phyloP scores from a whole-genome alignment of 495 filamentous ascomycete genomes.

The Hypoxylon lienhwacheense region DNA sequence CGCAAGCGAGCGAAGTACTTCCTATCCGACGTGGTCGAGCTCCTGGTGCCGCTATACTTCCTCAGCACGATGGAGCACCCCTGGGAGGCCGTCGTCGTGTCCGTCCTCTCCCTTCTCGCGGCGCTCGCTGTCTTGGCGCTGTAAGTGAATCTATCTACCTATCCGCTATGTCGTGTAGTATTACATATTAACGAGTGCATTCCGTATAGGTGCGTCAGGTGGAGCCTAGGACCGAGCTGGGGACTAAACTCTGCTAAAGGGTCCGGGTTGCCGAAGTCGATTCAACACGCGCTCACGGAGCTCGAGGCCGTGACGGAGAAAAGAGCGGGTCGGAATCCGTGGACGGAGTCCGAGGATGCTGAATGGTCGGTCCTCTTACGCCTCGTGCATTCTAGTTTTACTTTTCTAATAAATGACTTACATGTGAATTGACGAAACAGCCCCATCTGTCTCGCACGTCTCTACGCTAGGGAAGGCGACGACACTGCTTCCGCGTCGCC shows the following conservation, averaged over 20 bases:
- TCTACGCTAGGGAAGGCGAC: conserved; percentile 15
- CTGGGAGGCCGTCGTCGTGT: conserved; percentile 11
- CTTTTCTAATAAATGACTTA: background rate
- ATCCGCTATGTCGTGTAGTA: background rate
- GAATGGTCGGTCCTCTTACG: conserved; percentile 15
- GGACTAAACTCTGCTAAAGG: too few species aligned
- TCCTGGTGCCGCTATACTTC: background rate
- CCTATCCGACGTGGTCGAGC: background rate
- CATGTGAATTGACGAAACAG: background rate
- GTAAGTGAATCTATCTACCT: conserved; percentile 8
- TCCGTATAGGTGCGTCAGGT: conserved; percentile 9
- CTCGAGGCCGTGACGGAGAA: conserved; percentile 24
- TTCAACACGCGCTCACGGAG: conserved; percentile 22
- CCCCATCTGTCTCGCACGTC: conserved; percentile 22
- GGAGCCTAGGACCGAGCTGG: too few species aligned
- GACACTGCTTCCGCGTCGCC: conserved; percentile 5
- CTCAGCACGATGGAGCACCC: conserved; percentile 9
- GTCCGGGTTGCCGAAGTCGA: conserved; percentile 9
- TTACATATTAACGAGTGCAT: conserved; percentile 3
- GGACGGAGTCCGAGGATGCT: conserved; percentile 15
- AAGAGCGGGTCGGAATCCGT: conserved; percentile 2
- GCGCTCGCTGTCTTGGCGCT: conserved; percentile 1
- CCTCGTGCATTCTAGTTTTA: background rate
- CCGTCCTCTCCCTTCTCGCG: background rate
- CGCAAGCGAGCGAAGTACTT: too few species aligned